Base-by-base conservation (phyloP, 192 early-diverging fungal species). In the Entomortierella beljakovae region DNA sequence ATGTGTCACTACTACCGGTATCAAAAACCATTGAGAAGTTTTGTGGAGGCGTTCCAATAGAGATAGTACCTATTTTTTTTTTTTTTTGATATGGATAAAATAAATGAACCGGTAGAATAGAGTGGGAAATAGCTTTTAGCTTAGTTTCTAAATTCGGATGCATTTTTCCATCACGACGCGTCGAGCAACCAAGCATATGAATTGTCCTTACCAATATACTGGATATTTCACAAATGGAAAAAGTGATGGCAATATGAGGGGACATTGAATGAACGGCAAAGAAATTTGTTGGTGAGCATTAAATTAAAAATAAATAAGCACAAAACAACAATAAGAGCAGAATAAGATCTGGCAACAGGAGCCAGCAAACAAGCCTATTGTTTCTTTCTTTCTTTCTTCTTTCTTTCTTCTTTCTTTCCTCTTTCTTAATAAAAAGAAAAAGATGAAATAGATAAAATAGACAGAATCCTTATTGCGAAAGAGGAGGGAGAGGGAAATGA, bases 11-110 rank as follows among this genome's bases (percentile, higher is more conserved):
- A 13, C 74, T 77, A 9, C 74, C 74, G 0, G 74, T 69, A 20
- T 69, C 74, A 54, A 77, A 77, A 32, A 77, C 74, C 66, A 77
- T 61, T 23, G 66, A 50, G 43, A 69, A 77, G 40, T 69, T 77
- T 22, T 77, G 74, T 4, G 61, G 22, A 8, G 74, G 74, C 20
- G 65, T 77, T 49, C 74, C 74, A 10, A 77, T 20, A 1, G 61
- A 33, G 23, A 77, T 69, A 8, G 38, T 77, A 3, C 74, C 74
- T 77, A 20, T 58, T 61, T n/a, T 3, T n/a, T n/a, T n/a, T n/a
- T n/a, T n/a, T n/a, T n/a, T n/a, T n/a, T n/a, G n/a, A n/a, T n/a
- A n/a, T n/a, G n/a, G n/a, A n/a, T n/a, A n/a, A n/a, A n/a, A n/a
- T n/a, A 26, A 1, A 26, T 32, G 37, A 3, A 62, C 6, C 3